Evolutionary conservation across 2,329 filamentous ascomycete species (phyloP).

Genomic region (Aspergillus sp.): DNA sequence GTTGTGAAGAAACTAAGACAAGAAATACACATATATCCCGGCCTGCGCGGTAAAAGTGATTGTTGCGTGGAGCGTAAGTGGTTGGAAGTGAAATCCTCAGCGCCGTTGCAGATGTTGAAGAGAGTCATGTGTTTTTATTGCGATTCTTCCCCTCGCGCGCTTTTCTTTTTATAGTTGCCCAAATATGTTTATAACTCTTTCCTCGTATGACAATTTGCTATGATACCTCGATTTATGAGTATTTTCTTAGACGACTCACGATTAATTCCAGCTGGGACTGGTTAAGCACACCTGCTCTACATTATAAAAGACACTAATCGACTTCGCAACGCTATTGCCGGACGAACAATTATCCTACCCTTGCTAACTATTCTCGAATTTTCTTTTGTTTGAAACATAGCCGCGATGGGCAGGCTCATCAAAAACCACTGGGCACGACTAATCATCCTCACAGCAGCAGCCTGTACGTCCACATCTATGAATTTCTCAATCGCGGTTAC

Average conservation of each 20-base stretch:
- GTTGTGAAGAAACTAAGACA: not conserved
- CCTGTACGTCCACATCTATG: constrained; percentile 50
- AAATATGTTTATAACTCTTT: too few relatives aligned
- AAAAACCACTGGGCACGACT: constrained; percentile 99
- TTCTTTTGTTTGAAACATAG: constrained; percentile 1
- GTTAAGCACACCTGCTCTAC: too few relatives aligned
- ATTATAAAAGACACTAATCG: too few relatives aligned
- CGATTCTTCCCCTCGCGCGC: too few relatives aligned
- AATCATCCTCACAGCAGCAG: constrained; percentile 78
- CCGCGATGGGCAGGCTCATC: constrained; percentile 86
- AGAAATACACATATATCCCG: not conserved
- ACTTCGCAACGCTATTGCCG: constrained; percentile 16
- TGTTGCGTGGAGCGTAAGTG: not conserved
- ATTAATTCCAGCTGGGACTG: too few relatives aligned
- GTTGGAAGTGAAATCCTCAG: not conserved
- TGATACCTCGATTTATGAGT: too few relatives aligned
- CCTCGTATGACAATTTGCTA: too few relatives aligned
- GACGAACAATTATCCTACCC: constrained; percentile 13
- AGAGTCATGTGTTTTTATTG: too few relatives aligned
- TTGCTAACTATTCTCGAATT: not conserved
- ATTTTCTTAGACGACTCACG: too few relatives aligned
- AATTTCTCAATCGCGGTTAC: not conserved
- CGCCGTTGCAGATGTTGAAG: not conserved
- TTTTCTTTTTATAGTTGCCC: too few relatives aligned
- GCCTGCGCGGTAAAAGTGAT: not conserved